A percentile compares a stretch with the other conserved stretches of the same genome.
These are phyloP conservation scores for Spathaspora girioi DNA, from an alignment of 805 yeast genomes.

Conservation along the genomic window DNA sequence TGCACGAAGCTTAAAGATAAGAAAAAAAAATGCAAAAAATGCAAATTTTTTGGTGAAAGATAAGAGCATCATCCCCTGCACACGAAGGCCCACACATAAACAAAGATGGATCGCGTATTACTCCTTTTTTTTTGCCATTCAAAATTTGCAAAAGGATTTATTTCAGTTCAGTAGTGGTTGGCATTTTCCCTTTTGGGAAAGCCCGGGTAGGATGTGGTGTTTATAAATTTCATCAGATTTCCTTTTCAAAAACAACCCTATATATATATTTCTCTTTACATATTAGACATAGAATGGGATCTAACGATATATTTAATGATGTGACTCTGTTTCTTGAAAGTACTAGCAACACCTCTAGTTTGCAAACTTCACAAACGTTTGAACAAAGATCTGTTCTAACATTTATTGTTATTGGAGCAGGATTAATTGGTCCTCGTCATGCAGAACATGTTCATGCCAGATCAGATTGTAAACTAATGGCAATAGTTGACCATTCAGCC, in stretches of 20 bases:
- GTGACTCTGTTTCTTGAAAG: neutral
- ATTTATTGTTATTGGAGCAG: slow-evolving; percentile 35
- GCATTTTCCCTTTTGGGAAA: neutral
- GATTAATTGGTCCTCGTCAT: slow-evolving; percentile 40
- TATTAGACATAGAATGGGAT: neutral
- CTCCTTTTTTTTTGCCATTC: neutral
- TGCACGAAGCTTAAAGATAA: neutral
- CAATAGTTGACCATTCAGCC: slow-evolving; percentile 32
- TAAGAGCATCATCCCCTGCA: neutral
- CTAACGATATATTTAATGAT: neutral
- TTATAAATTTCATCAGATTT: neutral
- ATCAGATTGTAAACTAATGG: slow-evolving; percentile 25
- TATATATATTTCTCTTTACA: neutral
- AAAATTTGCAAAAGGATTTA: neutral
- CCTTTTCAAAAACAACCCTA: neutral
- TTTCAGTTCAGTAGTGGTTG: neutral
- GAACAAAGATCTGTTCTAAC: slow-evolving; percentile 1
- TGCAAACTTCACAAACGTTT: neutral
- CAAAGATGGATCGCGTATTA: neutral
- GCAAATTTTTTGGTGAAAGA: neutral
- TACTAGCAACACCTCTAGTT: neutral
- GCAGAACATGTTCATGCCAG: slow-evolving; percentile 28
- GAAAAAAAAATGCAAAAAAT: neutral
- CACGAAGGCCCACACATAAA: neutral
- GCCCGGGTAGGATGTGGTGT: neutral